Evolutionary conservation across 306 rosid species (phyloP), one percentile per base, ranked within the genome.

Genomic region (Cyclanthera cordifolia): DNA sequence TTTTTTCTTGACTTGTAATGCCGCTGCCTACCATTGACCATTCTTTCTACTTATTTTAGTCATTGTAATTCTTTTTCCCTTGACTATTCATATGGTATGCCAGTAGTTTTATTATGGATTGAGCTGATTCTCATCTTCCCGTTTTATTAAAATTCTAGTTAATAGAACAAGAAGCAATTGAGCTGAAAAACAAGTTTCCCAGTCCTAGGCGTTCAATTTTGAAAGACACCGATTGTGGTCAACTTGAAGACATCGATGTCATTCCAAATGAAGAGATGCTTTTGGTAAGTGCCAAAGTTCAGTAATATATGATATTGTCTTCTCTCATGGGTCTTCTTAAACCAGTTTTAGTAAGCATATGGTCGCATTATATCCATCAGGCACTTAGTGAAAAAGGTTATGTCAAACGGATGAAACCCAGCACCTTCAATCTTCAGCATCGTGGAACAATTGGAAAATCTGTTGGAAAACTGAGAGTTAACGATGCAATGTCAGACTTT

Each of bases 401-500:
- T 82, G 82, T 90, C 73, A 93, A 93, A 82, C 85, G 96, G 73
- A 93, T 93, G 99, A 93, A 85, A 79, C 96, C 96, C 27, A 76
- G 54, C 76, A 93, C 94, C 70, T 93, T 93, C 77, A 93, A 79
- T 86, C 88, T 88, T 53, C 99, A 93, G 76, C 71, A 79, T 80
- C 96, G 99, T 72, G 99, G 99, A 48, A 93, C 99, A 73, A 90
- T 93, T 63, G 99, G 99, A 73, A 93, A 93, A 86, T 93, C 99
- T 76, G 96, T 93, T 37, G 99, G 99, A 68, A 93, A 93, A 77
- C 81, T 93, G 80, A 86, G 90, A 82, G 95, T 90, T 61, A 88
- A 93, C 14, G 99, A 93, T 82, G 79, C 95, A 17, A 93, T 90
- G 96, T 85, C 99, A 52, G 99, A 93, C 83, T 93, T 93, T 77